phyloP scores from a whole-genome alignment of 139 green algal genomes.

The Penium margaritaceum region DNA sequence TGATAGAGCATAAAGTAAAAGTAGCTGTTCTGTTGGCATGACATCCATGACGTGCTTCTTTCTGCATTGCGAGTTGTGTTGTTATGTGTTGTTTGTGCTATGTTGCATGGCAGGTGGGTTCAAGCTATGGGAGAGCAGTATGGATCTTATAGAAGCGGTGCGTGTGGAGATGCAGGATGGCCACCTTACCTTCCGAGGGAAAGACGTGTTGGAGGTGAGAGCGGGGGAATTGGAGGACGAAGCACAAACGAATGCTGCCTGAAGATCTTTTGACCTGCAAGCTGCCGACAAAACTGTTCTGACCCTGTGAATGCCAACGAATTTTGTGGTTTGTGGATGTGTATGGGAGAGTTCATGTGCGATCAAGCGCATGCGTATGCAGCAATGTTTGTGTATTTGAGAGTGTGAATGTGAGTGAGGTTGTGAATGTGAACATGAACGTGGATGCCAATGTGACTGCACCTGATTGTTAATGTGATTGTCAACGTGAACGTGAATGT shows the following conservation, averaged over 20 bases:
- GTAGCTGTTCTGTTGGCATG: not conserved
- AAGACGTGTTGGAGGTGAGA: constrained; percentile 37
- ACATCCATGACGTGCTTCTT: not conserved
- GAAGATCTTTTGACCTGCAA: not conserved
- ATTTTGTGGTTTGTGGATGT: not conserved
- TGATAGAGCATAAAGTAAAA: not conserved
- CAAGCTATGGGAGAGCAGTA: constrained; percentile 44
- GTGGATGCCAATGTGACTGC: too few relatives aligned
- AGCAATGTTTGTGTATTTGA: not conserved
- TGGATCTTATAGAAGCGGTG: constrained; percentile 42
- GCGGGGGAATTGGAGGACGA: not conserved
- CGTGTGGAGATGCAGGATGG: constrained; percentile 37
- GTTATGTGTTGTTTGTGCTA: too few relatives aligned
- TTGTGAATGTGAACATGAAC: too few relatives aligned
- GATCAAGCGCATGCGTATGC: not conserved
- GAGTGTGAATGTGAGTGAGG: too few relatives aligned
- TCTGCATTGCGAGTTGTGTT: not conserved
- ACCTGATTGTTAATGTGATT: too few relatives aligned
- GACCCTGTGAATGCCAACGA: not conserved
- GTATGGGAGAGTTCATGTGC: not conserved
- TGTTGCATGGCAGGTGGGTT: constrained; percentile 28
- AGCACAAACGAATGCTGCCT: not conserved
- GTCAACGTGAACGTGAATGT: too few relatives aligned
- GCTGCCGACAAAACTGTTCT: not conserved
- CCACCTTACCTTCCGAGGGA: constrained; percentile 30